Evolutionary conservation across 306 rosid species (phyloP), one percentile per base, ranked within the genome.

Genomic region (Cucumis cinereus): DNA sequence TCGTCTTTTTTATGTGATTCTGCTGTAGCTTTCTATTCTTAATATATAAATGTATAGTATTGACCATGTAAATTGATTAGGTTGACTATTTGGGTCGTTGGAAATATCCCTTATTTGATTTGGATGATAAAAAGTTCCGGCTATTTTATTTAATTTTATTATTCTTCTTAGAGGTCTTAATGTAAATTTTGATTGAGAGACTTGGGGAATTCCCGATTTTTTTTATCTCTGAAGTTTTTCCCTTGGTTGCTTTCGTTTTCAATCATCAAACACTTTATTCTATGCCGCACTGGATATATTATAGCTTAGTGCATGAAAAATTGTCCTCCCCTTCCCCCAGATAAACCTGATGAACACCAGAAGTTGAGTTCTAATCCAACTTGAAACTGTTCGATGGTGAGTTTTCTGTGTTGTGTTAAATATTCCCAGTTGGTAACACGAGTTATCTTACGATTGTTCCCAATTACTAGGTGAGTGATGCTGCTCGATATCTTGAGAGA

Each of bases 401-500:
- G 61, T 62, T 47, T 62, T 35, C 20, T 77, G 69, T 59, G 68
- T 4, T 76, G 57, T 11, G 23, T 72, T 72, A 6, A 22, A 24
- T 10, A 49, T 50, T 47, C 55, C 67, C 45, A 19, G 63, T 16
- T 73, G 11, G 62, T 67, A 69, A 55, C 47, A 22, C 60, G 59
- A 68, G 61, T 81, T 73, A 38, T 79, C 67, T 33, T 88, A 24
- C 73, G 11, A 52, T 33, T 49, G 68, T 13, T 33, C 75, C 79
- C 80, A 74, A 68, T 70, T 76, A 83, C 79, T 85, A 94, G 96
- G 89, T 90, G 52, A 90, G 95, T 80, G 98, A 91, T 85, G 89
- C 77, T 17, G 81, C 62, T 81, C 95, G 83, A 69, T 87, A 94
- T 81, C 88, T 94, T 61, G 96, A 91, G 90, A 88, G 98, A 85